These are phyloP conservation scores for Onygenales sp. DNA, from an alignment of 2,329 filamentous ascomycete species.

Conservation along the genomic window DNA sequence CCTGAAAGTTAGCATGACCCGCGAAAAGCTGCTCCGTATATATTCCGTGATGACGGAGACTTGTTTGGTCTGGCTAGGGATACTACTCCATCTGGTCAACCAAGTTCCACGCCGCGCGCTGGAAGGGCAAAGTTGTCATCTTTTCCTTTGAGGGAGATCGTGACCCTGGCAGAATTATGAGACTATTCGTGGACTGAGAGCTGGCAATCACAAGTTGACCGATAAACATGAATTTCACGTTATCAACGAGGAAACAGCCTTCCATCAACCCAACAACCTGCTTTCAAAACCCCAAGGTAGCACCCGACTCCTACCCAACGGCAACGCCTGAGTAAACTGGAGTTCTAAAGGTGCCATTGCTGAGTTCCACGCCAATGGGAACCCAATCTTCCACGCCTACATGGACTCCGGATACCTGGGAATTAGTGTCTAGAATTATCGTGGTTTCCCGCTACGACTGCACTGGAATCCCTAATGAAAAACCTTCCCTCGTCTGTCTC, in stretches of 20 bases:
- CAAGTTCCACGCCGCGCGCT: conserved; percentile 45
- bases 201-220: conserved; percentile 41
- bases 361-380: conserved; percentile 28
- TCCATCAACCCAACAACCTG: conserved; percentile 41
- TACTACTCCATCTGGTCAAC: conserved; percentile 44
- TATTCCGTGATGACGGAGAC: conserved; percentile 46
- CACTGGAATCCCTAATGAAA: conserved; percentile 27
- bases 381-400: conserved; percentile 29
- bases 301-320: conserved; percentile 45
- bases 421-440: conserved; percentile 28
- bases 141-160: conserved; percentile 47
- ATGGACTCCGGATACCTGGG: conserved; percentile 24
- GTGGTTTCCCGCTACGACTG: conserved; percentile 30
- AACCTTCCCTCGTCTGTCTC: conserved; percentile 28
- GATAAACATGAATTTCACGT: conserved; percentile 50
- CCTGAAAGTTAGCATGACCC: conserved; percentile 34
- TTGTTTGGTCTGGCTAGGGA: conserved; percentile 49
- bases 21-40: conserved; percentile 46
- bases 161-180: conserved; percentile 45
- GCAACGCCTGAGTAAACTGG: conserved; percentile 50
- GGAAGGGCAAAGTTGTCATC: conserved; percentile 44
- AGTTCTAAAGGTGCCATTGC: conserved; percentile 42
- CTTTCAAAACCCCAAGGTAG: conserved; percentile 44
- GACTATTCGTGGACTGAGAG: conserved; percentile 44
- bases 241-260: conserved; percentile 43